Evolutionary conservation across 768 basidiomycete species (phyloP).

Genomic region (Mycena indigotica): DNA sequence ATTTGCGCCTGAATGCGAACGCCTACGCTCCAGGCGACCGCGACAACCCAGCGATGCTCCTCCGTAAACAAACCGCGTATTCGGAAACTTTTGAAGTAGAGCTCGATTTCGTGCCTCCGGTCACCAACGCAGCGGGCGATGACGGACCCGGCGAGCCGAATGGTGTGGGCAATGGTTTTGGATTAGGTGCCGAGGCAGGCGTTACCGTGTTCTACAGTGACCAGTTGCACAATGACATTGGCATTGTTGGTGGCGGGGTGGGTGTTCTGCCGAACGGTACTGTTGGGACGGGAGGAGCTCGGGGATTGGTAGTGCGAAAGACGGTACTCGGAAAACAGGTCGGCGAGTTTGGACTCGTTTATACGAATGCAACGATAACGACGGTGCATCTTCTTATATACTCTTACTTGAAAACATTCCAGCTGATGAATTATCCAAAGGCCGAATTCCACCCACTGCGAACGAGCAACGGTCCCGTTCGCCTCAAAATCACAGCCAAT

Average conservation of each 20-base stretch:
- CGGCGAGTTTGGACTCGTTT: slow-evolving; percentile 38
- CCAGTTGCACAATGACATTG: slow-evolving; percentile 41
- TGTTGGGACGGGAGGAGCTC: neutral
- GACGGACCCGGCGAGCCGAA: neutral
- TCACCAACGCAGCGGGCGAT: slow-evolving; percentile 27
- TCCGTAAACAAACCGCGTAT: slow-evolving; percentile 42
- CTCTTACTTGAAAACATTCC: too few species aligned
- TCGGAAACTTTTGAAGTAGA: slow-evolving; percentile 40
- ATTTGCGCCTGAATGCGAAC: slow-evolving; percentile 36
- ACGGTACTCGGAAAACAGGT: slow-evolving; percentile 35
- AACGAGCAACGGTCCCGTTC: neutral
- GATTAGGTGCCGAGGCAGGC: slow-evolving; percentile 35
- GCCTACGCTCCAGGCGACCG: slow-evolving; percentile 42
- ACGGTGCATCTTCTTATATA: neutral
- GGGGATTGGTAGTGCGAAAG: slow-evolving; percentile 30
- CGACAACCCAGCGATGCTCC: slow-evolving; percentile 37
- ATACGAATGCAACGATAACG: slow-evolving; percentile 29
- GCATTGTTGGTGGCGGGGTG: slow-evolving; percentile 28
- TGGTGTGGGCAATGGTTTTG: neutral
- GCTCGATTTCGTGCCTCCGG: slow-evolving; percentile 33
- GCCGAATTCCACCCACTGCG: neutral
- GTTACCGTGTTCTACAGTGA: slow-evolving; percentile 40
- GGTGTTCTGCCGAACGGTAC: slow-evolving; percentile 23
- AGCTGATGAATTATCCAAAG: too few species aligned
- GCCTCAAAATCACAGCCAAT: slow-evolving; percentile 20